Percentiles rank a stretch among this genome's conserved stretches.
These are phyloP conservation scores for Panicum hallii DNA, from an alignment of 202 grass and related monocot genomes.

Conservation along the genomic window DNA sequence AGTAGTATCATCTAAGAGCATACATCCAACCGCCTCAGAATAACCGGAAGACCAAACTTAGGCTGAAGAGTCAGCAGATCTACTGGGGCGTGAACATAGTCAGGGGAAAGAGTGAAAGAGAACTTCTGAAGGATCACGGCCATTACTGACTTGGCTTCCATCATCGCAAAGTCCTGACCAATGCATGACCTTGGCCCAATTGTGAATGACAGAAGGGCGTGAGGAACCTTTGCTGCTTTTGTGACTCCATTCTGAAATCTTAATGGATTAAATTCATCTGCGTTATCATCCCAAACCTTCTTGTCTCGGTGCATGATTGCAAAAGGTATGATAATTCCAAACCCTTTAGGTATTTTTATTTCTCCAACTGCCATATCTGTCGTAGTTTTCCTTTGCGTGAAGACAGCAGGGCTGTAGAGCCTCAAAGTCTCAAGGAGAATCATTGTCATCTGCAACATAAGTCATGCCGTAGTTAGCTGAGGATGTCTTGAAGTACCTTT, in stretches of 20 bases:
- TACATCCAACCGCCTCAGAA: conserved; percentile 30
- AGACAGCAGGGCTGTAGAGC: conserved; percentile 53
- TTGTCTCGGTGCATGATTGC: conserved; percentile 44
- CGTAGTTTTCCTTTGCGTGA: conserved; percentile 38
- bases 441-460: conserved; percentile 53
- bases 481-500: background rate
- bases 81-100: conserved; percentile 50
- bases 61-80: conserved; percentile 39
- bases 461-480: background rate
- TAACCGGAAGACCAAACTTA: conserved; percentile 51
- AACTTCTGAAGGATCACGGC: conserved; percentile 43
- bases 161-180: conserved; percentile 50
- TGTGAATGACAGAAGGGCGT: conserved; percentile 46
- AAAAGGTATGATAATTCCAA: conserved; percentile 33
- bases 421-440: conserved; percentile 54
- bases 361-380: conserved; percentile 41
- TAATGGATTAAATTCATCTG: conserved; percentile 51
- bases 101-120: conserved; percentile 45
- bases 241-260: conserved; percentile 51
- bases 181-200: conserved; percentile 55
- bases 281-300: conserved; percentile 41
- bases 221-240: conserved; percentile 42
- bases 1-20: background rate
- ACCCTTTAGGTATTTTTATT: conserved; percentile 28
- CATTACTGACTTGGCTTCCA: conserved; percentile 57